A percentile compares a stretch with the other conserved stretches of the same genome.
phyloP scores from a whole-genome alignment of 352 stramenopile species.

The Phytopythium kandeliae region DNA sequence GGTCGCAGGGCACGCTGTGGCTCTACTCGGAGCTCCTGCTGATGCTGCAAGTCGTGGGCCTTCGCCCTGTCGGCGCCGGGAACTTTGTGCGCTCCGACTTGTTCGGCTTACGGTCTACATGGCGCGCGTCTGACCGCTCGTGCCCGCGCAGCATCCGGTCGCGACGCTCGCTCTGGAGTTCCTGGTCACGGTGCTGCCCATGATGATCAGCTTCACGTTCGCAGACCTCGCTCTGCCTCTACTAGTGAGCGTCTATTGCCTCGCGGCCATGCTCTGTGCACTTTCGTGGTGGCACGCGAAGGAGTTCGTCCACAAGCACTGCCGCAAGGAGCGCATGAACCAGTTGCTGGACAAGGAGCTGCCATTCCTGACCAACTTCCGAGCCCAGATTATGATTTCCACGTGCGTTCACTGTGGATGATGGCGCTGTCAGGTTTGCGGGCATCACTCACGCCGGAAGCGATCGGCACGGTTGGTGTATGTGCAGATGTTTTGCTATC shows the following conservation, averaged over 20 bases:
- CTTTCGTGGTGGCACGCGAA: constrained; percentile 71
- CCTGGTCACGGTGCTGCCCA: constrained; percentile 55
- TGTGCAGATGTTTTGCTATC: constrained; percentile 85
- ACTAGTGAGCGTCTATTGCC: constrained; percentile 47
- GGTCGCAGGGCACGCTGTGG: constrained; percentile 54
- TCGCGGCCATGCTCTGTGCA: constrained; percentile 38
- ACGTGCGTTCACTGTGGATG: too few species aligned
- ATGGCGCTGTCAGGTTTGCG: too few species aligned
- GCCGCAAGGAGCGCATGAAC: constrained; percentile 79
- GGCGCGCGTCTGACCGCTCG: neutral
- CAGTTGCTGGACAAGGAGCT: constrained; percentile 66
- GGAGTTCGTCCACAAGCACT: constrained; percentile 71
- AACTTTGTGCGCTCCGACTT: constrained; percentile 31
- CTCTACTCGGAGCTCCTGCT: constrained; percentile 81
- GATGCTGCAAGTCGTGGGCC: constrained; percentile 59
- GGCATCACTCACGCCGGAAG: too few species aligned
- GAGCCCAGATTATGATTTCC: constrained; percentile 76
- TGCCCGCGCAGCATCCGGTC: constrained; percentile 30
- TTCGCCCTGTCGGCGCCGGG: constrained; percentile 41
- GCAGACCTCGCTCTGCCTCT: constrained; percentile 54
- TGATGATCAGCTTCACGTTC: constrained; percentile 67
- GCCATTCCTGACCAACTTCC: constrained; percentile 75
- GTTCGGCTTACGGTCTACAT: neutral
- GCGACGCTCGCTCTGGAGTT: constrained; percentile 68
- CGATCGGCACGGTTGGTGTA: too few species aligned